A percentile compares a stretch with the other conserved stretches of the same genome.
These are phyloP conservation scores for Phytopythium aichiense DNA, from an alignment of 352 stramenopile genomes.

Conservation along the genomic window DNA sequence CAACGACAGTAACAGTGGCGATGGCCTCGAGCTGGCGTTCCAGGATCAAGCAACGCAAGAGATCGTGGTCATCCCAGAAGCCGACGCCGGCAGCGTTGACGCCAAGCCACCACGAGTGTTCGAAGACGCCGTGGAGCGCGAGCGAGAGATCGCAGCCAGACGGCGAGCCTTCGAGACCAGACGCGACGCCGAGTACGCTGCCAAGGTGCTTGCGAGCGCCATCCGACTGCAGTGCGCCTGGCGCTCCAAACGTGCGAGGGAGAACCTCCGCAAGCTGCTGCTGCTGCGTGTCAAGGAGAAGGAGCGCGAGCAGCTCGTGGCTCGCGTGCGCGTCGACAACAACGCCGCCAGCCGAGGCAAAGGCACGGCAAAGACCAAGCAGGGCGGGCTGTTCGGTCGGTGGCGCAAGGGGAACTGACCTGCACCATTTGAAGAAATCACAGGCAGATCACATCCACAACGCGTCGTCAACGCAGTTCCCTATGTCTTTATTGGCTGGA, in stretches of 20 bases:
- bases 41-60: conserved; percentile 51
- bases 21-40: conserved; percentile 41
- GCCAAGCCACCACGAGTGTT: conserved; percentile 23
- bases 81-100: conserved; percentile 17
- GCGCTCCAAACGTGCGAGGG: conserved; percentile 57
- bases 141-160: conserved; percentile 33
- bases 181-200: conserved; percentile 31
- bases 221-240: conserved; percentile 76
- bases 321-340: not conserved
- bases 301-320: conserved; percentile 39
- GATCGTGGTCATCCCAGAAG: conserved; percentile 23
- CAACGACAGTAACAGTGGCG: conserved; percentile 1
- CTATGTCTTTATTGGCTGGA: conserved; percentile 1
- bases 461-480: not conserved
- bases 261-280: conserved; percentile 54
- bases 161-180: conserved; percentile 29
- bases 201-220: conserved; percentile 45
- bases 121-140: conserved; percentile 21
- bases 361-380: not conserved
- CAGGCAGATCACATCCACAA: not conserved
- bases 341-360: not conserved
- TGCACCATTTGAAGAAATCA: not conserved
- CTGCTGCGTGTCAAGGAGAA: conserved; percentile 58
- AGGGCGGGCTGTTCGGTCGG: conserved; percentile 4
- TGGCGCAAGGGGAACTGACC: conserved; percentile 1